Evolutionary conservation across 2,329 filamentous ascomycete genomes (phyloP), one percentile per base, ranked within the genome.

Genomic region (Aspergillus thermomutatus): DNA sequence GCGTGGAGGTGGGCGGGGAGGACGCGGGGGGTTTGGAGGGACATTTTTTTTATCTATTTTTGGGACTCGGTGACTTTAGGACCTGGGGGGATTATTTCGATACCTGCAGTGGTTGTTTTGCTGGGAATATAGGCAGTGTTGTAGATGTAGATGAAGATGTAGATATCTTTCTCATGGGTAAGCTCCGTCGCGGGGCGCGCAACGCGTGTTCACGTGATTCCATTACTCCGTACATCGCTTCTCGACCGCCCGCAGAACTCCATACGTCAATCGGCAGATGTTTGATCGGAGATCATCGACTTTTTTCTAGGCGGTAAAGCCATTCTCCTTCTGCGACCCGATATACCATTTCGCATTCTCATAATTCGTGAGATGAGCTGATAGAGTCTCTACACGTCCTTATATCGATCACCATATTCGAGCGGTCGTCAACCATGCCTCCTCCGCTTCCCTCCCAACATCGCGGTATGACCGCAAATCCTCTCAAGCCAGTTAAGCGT

Each of bases 391-490:
- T 11, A 14, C 21, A 14, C 21, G 3, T 26, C 5, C 14, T 46
- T 25, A 50, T 47, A 47, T 3, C 5, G 8, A 17, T 41, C 17
- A 21, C 17, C 25, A n/a, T 34, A 21, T 14, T 8, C 53, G 53
- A 51, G 14, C 31, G 31, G 31, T 46, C 54, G 64, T 47, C 23
- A 4, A 4, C 43, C 43, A 78, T 78, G 76, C 76, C 77, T 34
- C 77, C 76, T 31, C 75, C 76, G 6, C 71, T 78, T 51, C 74
- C 75, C 19, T 75, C 73, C 46, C 66, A 66, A 21, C 73, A 75
- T 58, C 72, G 75, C 59, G 89, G 90, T 69, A 96, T 97, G 90
- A 97, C 93, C 61, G 92, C 92, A 60, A 96, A 97, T 70, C 92
- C 91, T 3, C 77, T 88, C 57, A 87, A 87, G 72, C 90, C 91